Base-by-base conservation (phyloP, 352 stramenopile genomes). In the Phytopythium cucurbitacearum region DNA sequence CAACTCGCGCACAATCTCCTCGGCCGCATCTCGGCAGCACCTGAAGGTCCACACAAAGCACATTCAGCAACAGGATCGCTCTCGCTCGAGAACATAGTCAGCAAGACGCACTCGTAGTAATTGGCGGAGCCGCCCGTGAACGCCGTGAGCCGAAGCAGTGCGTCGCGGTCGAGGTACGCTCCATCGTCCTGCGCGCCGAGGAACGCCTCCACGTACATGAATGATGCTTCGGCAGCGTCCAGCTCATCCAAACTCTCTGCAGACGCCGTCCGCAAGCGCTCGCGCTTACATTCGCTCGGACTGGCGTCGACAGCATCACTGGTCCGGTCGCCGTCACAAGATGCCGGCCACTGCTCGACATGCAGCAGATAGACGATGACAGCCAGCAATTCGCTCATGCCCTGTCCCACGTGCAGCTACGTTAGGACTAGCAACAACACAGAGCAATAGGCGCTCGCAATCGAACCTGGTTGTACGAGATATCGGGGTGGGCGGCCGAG, bases 351-450 rank as follows among this genome's bases (percentile, higher is more conserved):
- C 36, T 89, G 74, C 44, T 91, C 81, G 42, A 89, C 67, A 41
- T 90, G 60, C 13, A 90, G 59, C 35, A 89, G 39, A 49, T 92
- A 90, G 10, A 89, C 66, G 3, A 92, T 58, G 1, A 76, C 85
- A 4, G 81, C 81, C 3, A 92, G 62, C n/a, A 92, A 47, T 21
- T 92, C 81, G 1, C 81, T 73, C 79, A 92, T 92, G 41, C 79
- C 81, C 67, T 83, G 54, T 53, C 35, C 28, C 28, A 5, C 2
- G 53, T 28, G 9, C 11, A n/a, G 1, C n/a, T 44, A 5, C 6
- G 21, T 28, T 28, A 28, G 21, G 21, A 28, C 21, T 28, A 28
- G 21, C 21, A 28, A 28, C 21, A 28, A 2, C 21, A 28, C 6
- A 34, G 6, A 5, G 35, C 16, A 11, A 1, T 15, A 28, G 39